Evolutionary conservation across 345 rosid species (phyloP).

Genomic region (Gynandropsis gynandra): DNA sequence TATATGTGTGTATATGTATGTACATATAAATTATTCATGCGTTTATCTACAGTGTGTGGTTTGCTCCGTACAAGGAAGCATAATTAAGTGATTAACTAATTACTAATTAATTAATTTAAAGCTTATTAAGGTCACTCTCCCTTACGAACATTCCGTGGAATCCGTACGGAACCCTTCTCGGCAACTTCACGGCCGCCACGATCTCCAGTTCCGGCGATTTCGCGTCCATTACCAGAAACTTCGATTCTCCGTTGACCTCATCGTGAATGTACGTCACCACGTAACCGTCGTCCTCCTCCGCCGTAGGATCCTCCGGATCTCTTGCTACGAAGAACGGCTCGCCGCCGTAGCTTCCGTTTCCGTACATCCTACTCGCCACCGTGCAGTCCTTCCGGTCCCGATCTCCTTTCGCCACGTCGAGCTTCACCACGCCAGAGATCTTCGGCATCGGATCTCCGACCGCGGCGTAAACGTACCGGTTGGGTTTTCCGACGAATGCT

Average conservation of each 20-base stretch:
- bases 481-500: slow-evolving; percentile 16
- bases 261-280: slow-evolving; percentile 29
- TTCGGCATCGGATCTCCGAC: slow-evolving; percentile 36
- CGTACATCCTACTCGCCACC: slow-evolving; percentile 31
- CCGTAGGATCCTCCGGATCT: slow-evolving; percentile 20
- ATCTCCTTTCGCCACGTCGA: slow-evolving; percentile 18
- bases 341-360: slow-evolving; percentile 29
- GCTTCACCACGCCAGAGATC: slow-evolving; percentile 28
- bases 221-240: slow-evolving; percentile 33
- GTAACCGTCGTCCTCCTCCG: slow-evolving; percentile 34
- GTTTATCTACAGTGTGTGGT: neutral
- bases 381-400: slow-evolving; percentile 18
- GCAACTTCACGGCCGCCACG: slow-evolving; percentile 26
- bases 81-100: slow-evolving; percentile 19
- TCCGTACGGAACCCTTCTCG: slow-evolving; percentile 32
- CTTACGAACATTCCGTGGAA: slow-evolving; percentile 32
- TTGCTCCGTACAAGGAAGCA: neutral
- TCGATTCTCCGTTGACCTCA: slow-evolving; percentile 24
- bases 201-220: slow-evolving; percentile 30
- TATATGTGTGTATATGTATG: neutral
- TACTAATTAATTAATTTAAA: neutral
- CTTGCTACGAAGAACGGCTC: slow-evolving; percentile 31
- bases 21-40: neutral
- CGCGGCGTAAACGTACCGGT: slow-evolving; percentile 27
- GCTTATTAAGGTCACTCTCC: slow-evolving; percentile 28